phyloP scores from a whole-genome alignment of 1,139 yeast genomes.

The Magnusiomyces clavatus region DNA sequence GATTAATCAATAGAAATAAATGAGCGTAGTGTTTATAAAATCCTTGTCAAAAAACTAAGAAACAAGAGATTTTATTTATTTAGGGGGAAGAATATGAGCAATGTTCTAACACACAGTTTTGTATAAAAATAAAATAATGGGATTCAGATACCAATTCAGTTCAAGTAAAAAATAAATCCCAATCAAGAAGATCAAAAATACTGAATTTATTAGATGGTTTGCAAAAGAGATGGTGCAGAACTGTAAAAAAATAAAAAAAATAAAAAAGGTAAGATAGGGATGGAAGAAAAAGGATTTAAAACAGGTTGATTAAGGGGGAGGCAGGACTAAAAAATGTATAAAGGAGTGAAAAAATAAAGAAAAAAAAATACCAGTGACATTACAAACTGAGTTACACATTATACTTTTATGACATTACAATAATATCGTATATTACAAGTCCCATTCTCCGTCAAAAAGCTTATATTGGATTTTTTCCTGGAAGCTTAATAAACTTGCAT shows the following conservation, averaged over 20 bases:
- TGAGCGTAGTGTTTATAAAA: neutral
- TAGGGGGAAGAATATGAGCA: neutral
- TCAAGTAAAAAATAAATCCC: too few relatives aligned
- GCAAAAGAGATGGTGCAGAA: neutral
- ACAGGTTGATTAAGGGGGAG: neutral
- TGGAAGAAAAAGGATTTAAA: too few relatives aligned
- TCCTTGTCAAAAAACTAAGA: neutral
- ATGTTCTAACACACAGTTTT: neutral
- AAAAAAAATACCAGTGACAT: neutral
- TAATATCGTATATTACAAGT: neutral
- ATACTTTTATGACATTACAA: too few relatives aligned
- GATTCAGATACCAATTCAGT: too few relatives aligned
- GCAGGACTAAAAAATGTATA: neutral
- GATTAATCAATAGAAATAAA: neutral
- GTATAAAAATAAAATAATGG: neutral
- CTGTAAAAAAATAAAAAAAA: neutral
- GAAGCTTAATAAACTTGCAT: slow-evolving; percentile 2
- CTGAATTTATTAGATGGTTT: too few relatives aligned
- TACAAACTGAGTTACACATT: neutral
- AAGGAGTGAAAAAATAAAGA: neutral
- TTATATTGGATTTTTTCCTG: slow-evolving; percentile 15
- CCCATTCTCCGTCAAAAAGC: slow-evolving; percentile 11
- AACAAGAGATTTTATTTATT: neutral
- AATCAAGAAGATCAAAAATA: too few relatives aligned
- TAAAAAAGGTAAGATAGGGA: neutral